Base-by-base conservation (phyloP, 2,329 filamentous ascomycete genomes). In the Cladophialophora yegresii region DNA sequence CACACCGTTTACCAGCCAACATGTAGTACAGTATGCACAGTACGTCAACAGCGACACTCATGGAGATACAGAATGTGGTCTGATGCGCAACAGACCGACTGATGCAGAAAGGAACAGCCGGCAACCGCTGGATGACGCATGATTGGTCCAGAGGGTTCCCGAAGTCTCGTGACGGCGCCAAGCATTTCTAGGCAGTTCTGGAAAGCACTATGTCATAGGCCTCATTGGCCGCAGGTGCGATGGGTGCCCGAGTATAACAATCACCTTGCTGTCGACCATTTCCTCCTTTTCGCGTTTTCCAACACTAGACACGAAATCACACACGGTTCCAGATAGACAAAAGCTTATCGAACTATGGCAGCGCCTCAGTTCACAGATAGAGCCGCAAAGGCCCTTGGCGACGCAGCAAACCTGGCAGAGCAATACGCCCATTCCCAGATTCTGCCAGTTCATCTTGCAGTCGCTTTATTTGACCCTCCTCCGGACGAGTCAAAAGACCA, bases 341-440 rank as follows among this genome's bases (percentile, higher is more conserved):
- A 51, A 36, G 30, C 33, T 22, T 43, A n/a, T 2, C 61, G 58
- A 65, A 67, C 67, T 49, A 68, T 68, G 57, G 50, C 87, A 58
- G 64, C 54, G 61, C 67, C 89, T 61, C 75, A 96, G 76, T 97
- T 97, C 77, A 99, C 95, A 70, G 93, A 98, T 79, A 84, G 90
- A 79, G 95, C 91, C 70, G 90, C 93, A 76, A 91, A 93, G 81
- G 90, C 93, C 73, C 84, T 99, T 75, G 87, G 90, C 73, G 92
- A 97, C 77, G 91, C 93, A 77, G 93, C 95, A 83, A 83, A 85
- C 65, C 84, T 98, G 72, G 92, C 93, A 71, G 88, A 92, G 77
- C 89, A 95, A 80, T 96, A 98, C 76, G 87, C 87, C 45, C 95
- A 99, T 80, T 88, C 92, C 47, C 93, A 99, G 78, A 87, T 98